Conservation (phyloP, 73 alveolate species). For the Paramecium pentaurelia region DNA sequence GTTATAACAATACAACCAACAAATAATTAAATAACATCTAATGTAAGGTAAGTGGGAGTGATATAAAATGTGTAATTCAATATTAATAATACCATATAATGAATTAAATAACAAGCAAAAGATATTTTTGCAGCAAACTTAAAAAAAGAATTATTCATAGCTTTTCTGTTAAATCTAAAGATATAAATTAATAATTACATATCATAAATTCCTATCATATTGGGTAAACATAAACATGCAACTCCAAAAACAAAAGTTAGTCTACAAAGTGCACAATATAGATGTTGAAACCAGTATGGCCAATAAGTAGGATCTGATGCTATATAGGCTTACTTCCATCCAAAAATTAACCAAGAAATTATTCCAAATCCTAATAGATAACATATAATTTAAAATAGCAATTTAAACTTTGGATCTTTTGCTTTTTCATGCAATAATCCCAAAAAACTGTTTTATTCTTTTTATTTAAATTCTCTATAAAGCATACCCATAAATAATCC, state of each 20-base stretch:
- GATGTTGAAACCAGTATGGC: background rate
- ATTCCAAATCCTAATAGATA: background rate
- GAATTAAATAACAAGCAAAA: background rate
- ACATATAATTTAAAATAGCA: background rate
- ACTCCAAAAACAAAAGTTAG: background rate
- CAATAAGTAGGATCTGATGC: background rate
- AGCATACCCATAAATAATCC: constrained; percentile 30
- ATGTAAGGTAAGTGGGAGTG: background rate
- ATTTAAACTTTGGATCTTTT: background rate
- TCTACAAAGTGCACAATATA: background rate
- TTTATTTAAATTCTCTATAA: constrained; percentile 38
- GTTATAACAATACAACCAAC: background rate
- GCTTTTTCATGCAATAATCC: background rate
- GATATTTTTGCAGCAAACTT: background rate
- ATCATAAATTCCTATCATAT: constrained; percentile 24
- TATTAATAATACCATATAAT: background rate
- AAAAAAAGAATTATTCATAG: background rate
- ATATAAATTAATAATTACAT: background rate
- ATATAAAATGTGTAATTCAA: background rate
- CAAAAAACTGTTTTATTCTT: background rate
- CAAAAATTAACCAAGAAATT: background rate
- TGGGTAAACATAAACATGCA: background rate
- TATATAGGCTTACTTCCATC: background rate
- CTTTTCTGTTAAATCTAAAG: background rate
- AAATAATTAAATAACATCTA: background rate